Conservation (phyloP, 495 filamentous ascomycete genomes). For the Evernia prunastri region DNA sequence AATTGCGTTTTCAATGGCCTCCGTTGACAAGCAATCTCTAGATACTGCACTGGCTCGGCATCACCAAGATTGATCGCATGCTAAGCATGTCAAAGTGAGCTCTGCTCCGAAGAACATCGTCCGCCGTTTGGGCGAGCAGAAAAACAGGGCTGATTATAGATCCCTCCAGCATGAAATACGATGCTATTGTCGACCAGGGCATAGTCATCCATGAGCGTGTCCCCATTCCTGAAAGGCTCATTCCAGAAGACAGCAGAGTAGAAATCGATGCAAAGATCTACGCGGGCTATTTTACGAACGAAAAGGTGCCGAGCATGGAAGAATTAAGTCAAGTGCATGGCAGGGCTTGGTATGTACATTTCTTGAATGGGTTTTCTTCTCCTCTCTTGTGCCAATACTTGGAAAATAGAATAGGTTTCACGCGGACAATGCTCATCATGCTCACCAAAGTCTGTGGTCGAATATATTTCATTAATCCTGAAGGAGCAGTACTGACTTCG, state of each 20-base stretch:
- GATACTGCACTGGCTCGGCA: conserved; percentile 96
- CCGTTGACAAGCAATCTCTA: conserved; percentile 26
- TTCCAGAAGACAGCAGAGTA: conserved; percentile 89
- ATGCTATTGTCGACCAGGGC: conserved; percentile 93
- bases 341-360: conserved; percentile 54
- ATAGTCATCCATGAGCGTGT: conserved; percentile 92
- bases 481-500: not conserved
- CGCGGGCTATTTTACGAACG: conserved; percentile 91
- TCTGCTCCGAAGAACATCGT: conserved; percentile 14
- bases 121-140: not conserved
- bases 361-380: not conserved
- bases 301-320: conserved; percentile 79
- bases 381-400: not conserved
- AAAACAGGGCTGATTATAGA: not conserved
- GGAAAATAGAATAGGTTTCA: not conserved
- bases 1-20: conserved; percentile 10
- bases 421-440: not conserved
- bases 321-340: conserved; percentile 81
- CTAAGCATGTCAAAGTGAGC: conserved; percentile 93
- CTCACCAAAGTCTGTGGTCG: not conserved
- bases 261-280: conserved; percentile 97
- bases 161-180: conserved; percentile 83
- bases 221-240: conserved; percentile 89
- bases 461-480: not conserved
- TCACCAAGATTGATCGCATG: conserved; percentile 98